Evolutionary conservation across 208 protist genomes (phyloP).

Genomic region (Novymonas esmeraldas): DNA sequence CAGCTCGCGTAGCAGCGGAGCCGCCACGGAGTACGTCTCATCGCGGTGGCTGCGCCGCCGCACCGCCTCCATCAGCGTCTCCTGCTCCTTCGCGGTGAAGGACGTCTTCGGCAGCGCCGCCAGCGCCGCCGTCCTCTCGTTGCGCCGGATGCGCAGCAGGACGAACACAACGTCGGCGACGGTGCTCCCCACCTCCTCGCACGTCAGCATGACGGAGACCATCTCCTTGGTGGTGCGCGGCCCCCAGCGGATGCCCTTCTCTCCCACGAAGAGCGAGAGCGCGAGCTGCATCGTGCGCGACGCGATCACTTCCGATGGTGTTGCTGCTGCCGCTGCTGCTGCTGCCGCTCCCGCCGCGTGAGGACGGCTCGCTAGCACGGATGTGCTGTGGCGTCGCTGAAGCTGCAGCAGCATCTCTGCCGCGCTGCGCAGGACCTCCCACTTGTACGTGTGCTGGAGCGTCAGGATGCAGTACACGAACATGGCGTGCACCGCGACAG

Average conservation of each 20-base stretch:
- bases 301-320: conserved; percentile 26
- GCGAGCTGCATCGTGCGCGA: conserved; percentile 67
- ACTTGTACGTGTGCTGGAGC: conserved; percentile 73
- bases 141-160: conserved; percentile 56
- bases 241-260: conserved; percentile 79
- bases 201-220: conserved; percentile 27
- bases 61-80: conserved; percentile 29
- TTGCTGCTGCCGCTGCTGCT: conserved; percentile 5
- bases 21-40: conserved; percentile 27
- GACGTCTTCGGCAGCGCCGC: conserved; percentile 37
- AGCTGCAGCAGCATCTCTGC: conserved; percentile 10
- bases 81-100: conserved; percentile 41
- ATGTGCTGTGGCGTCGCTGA: neutral
- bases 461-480: conserved; percentile 84
- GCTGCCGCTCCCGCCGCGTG: too few species aligned
- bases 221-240: conserved; percentile 66
- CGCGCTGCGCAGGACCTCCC: conserved; percentile 68
- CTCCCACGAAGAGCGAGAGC: conserved; percentile 52
- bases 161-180: conserved; percentile 57
- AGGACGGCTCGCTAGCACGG: neutral
- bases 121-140: conserved; percentile 48
- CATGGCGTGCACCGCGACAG: conserved; percentile 78
- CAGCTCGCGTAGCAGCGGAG: conserved; percentile 32
- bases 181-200: conserved; percentile 12
- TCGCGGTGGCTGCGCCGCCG: conserved; percentile 16